phyloP scores from a whole-genome alignment of 768 basidiomycete genomes.

The Pleurotus pulmonarius region DNA sequence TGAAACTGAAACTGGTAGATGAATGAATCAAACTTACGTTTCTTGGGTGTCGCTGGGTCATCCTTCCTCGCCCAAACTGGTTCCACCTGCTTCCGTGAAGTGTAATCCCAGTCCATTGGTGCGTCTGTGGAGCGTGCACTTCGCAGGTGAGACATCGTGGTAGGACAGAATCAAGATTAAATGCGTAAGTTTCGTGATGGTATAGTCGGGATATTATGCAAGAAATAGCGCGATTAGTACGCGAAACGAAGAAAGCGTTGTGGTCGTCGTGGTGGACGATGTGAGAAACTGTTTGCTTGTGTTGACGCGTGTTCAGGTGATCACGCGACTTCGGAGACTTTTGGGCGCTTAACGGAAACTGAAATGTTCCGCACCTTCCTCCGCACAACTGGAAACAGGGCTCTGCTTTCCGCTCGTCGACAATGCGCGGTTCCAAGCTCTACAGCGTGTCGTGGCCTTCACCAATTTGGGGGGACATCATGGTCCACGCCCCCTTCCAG shows the following conservation, averaged over 20 bases:
- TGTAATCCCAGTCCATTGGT: slow-evolving; percentile 90
- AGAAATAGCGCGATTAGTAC: neutral
- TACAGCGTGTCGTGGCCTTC: slow-evolving; percentile 39
- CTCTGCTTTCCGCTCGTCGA: neutral
- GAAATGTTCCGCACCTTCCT: neutral
- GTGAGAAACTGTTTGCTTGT: neutral
- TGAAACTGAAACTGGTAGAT: slow-evolving; percentile 6
- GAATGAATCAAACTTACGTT: slow-evolving; percentile 48
- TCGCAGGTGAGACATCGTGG: neutral
- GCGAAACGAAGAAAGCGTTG: neutral
- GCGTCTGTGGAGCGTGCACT: slow-evolving; percentile 64
- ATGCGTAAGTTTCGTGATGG: neutral
- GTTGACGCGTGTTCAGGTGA: slow-evolving; percentile 2
- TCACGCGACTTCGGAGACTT: neutral
- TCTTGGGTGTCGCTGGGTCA: slow-evolving; percentile 53
- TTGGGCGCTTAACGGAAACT: neutral
- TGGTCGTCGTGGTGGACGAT: neutral
- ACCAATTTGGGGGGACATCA: slow-evolving; percentile 47
- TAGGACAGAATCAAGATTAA: too few species aligned
- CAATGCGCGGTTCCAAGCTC: neutral
- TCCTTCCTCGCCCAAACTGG: slow-evolving; percentile 56
- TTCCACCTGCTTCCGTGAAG: slow-evolving; percentile 54
- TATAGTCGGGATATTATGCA: neutral
- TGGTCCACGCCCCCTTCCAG: slow-evolving; percentile 43
- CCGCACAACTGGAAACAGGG: neutral